Evolutionary conservation across 192 early-diverging fungal species (phyloP), one percentile per base, ranked within the genome.

Genomic region (Linnemannia hyalina): DNA sequence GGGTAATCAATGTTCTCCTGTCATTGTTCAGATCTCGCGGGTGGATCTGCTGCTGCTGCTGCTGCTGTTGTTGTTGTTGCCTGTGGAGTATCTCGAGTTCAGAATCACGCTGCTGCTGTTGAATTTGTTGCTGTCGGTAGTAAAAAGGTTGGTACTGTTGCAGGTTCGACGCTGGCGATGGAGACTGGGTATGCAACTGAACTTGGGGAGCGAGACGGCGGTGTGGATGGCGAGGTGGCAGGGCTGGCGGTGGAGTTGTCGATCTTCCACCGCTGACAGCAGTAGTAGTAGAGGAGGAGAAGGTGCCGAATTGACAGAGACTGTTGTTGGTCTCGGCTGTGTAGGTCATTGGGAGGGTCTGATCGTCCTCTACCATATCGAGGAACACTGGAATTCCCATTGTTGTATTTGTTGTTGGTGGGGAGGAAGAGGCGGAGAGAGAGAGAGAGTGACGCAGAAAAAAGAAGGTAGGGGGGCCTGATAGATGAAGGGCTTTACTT

Each of bases 151-250:
- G 47, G 32, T 54, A 47, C 26, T 35, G 73, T 4, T 74, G 47
- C 16, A 52, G 6, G n/a, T 26, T 44, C 44, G 46, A 73, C 18
- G 57, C 4, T 63, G 36, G n/a, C 16, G 74, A 22, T 52, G 77
- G 1, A 36, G 44, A 32, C 47, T 47, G 41, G 29, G 11, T 46
- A 11, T 46, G 44, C 2, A 9, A 35, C 47, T 78, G 76, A 40
- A 70, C 69, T 47, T 78, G 69, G 5, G 69, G 77, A n/a, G 77
- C 70, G 9, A 78, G 69, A 16, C 77, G 68, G 35, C 77, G 36
- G 26, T 78, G 77, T 52, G 77, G 77, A 41, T 78, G 77, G 35
- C 77, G 77, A 71, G 77, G 77, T 20, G 77, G 77, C 11, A 71
- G 77, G 20, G 49, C 70, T 6, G 77, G 77, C 22, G 77, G 68